Percentiles rank a stretch among this genome's conserved stretches.
phyloP scores from a whole-genome alignment of 2,329 filamentous ascomycete genomes.

The Aspergillus sp. region DNA sequence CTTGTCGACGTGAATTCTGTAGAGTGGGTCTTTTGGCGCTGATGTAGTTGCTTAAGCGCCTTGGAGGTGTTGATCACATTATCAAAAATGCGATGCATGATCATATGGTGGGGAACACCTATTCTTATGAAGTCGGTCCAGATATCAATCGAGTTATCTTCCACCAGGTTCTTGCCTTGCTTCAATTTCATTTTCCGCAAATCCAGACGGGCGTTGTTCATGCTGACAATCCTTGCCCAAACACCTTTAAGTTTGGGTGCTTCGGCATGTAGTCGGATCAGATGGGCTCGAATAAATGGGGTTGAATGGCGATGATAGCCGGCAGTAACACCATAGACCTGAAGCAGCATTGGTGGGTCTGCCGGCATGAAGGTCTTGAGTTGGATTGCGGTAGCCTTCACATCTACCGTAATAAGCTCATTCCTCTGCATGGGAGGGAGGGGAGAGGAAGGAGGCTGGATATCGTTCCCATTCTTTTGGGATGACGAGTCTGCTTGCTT shows the following conservation, averaged over 20 bases:
- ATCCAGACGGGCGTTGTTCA: slow-evolving; percentile 79
- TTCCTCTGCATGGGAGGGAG: slow-evolving; percentile 26
- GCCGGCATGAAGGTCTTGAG: slow-evolving; percentile 84
- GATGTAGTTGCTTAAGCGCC: slow-evolving; percentile 83
- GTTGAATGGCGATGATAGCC: slow-evolving; percentile 85
- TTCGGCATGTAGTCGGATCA: slow-evolving; percentile 83
- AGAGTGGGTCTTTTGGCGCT: slow-evolving; percentile 83
- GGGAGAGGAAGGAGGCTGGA: slow-evolving; percentile 26
- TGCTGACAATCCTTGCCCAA: slow-evolving; percentile 83
- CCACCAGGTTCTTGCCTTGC: slow-evolving; percentile 58
- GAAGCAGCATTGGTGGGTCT: slow-evolving; percentile 89
- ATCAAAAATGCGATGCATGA: slow-evolving; percentile 88
- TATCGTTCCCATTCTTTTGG: slow-evolving; percentile 16
- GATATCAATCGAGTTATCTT: slow-evolving; percentile 82
- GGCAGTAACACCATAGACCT: slow-evolving; percentile 77
- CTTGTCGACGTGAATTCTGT: slow-evolving; percentile 88
- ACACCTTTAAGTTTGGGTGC: slow-evolving; percentile 77
- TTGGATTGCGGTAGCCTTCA: slow-evolving; percentile 79
- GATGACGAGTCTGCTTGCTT: slow-evolving; percentile 18
- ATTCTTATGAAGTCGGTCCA: slow-evolving; percentile 82
- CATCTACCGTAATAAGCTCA: slow-evolving; percentile 78
- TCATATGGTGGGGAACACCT: slow-evolving; percentile 85
- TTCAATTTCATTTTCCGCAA: slow-evolving; percentile 75
- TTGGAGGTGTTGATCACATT: slow-evolving; percentile 88
- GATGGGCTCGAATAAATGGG: slow-evolving; percentile 74